These are phyloP conservation scores for Coprinopsis cinerea DNA, from an alignment of 768 basidiomycete species.

Conservation along the genomic window DNA sequence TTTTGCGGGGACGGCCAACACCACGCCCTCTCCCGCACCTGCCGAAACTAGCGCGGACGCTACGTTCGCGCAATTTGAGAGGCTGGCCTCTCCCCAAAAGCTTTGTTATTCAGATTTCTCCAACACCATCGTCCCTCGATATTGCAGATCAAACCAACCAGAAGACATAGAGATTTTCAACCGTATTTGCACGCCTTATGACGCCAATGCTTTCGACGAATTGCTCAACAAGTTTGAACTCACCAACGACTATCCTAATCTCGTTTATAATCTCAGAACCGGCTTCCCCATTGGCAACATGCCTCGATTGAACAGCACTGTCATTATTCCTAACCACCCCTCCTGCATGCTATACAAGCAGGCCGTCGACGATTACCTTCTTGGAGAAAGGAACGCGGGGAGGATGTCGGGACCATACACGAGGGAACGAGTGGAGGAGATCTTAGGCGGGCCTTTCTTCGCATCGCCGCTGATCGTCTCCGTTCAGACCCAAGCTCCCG, in stretches of 20 bases:
- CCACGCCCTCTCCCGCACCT: not conserved
- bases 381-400: slow-evolving; percentile 14
- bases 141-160: too few species aligned
- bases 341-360: slow-evolving; percentile 9
- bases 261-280: slow-evolving; percentile 22
- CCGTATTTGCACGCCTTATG: slow-evolving; percentile 26
- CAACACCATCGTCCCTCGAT: slow-evolving; percentile 12
- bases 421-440: slow-evolving; percentile 10
- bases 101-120: slow-evolving; percentile 19
- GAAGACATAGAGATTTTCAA: slow-evolving; percentile 16
- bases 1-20: not conserved
- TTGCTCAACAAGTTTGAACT: slow-evolving; percentile 11
- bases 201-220: slow-evolving; percentile 21
- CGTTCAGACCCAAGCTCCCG: slow-evolving; percentile 18
- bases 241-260: slow-evolving; percentile 20
- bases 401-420: slow-evolving; percentile 24
- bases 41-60: not conserved
- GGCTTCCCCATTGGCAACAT: slow-evolving; percentile 31
- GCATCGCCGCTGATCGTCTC: slow-evolving; percentile 23
- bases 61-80: not conserved
- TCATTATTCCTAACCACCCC: slow-evolving; percentile 20
- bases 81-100: slow-evolving; percentile 3
- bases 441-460: slow-evolving; percentile 24
- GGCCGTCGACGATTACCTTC: slow-evolving; percentile 16
- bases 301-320: slow-evolving; percentile 15